phyloP scores from a whole-genome alignment of 495 filamentous ascomycete species.

The Aspergillus sparsus region DNA sequence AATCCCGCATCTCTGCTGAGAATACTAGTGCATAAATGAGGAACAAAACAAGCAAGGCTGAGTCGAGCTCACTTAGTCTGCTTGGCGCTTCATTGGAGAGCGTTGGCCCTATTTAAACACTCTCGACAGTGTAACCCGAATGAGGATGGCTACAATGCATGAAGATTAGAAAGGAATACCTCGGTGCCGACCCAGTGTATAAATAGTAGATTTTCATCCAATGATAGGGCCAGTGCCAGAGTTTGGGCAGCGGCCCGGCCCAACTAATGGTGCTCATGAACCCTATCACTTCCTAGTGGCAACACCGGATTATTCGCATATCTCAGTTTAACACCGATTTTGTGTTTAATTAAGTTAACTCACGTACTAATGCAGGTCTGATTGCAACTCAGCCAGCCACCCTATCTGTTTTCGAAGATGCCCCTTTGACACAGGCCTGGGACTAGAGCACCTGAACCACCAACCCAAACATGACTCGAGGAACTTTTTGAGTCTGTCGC shows the following conservation, averaged over 20 bases:
- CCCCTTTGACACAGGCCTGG: background rate
- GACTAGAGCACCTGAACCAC: background rate
- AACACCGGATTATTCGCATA: background rate
- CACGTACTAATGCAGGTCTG: constrained; percentile 6
- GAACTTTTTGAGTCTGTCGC: background rate
- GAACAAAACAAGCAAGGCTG: background rate
- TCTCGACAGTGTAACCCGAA: constrained; percentile 1
- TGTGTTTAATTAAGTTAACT: background rate
- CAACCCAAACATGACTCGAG: background rate
- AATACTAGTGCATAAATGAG: background rate
- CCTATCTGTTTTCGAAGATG: background rate
- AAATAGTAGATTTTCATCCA: background rate
- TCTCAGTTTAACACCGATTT: background rate
- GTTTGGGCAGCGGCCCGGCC: background rate
- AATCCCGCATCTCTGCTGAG: background rate
- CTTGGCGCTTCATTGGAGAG: background rate
- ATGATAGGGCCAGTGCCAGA: background rate
- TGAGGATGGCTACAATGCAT: constrained; percentile 6
- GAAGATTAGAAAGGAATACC: background rate
- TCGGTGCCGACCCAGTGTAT: no score
- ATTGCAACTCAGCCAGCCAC: background rate
- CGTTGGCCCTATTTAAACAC: background rate
- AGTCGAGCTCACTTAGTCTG: background rate
- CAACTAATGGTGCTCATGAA: background rate
- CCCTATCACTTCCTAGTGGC: background rate